phyloP scores from a whole-genome alignment of 2,329 filamentous ascomycete genomes.

The Alternaria incomplexa region DNA sequence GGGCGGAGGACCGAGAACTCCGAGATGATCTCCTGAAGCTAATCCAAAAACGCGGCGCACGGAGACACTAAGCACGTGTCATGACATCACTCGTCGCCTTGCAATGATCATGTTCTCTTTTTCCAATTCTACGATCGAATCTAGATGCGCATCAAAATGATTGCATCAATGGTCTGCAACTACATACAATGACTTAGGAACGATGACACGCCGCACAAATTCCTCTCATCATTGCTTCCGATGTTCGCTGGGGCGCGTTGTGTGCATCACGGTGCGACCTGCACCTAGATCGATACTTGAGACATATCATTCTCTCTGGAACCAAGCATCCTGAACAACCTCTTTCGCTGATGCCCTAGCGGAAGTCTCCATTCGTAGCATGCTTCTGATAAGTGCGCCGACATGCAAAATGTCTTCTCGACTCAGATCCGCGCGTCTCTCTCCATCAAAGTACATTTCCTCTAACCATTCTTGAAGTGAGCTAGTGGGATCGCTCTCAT shows the following conservation, averaged over 20 bases:
- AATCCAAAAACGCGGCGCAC: neutral
- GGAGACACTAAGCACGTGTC: neutral
- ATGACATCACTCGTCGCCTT: neutral
- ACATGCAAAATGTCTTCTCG: constrained; percentile 25
- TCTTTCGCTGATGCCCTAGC: constrained; percentile 19
- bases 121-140: neutral
- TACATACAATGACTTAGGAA: neutral
- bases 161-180: neutral
- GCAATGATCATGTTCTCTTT: neutral
- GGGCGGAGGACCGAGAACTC: neutral
- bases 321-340: constrained; percentile 29
- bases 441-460: constrained; percentile 47
- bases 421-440: constrained; percentile 19
- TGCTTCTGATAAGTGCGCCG: constrained; percentile 18
- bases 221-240: too few species aligned
- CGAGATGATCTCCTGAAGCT: neutral
- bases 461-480: constrained; percentile 48
- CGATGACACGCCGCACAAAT: too few species aligned
- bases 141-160: neutral
- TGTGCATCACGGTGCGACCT: too few species aligned
- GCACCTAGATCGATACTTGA: too few species aligned
- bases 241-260: too few species aligned
- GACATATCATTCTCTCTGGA: neutral
- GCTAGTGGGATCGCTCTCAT: constrained; percentile 18
- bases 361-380: constrained; percentile 28